phyloP scores from a whole-genome alignment of 306 rosid genomes.

The Casuarina cunninghamiana region DNA sequence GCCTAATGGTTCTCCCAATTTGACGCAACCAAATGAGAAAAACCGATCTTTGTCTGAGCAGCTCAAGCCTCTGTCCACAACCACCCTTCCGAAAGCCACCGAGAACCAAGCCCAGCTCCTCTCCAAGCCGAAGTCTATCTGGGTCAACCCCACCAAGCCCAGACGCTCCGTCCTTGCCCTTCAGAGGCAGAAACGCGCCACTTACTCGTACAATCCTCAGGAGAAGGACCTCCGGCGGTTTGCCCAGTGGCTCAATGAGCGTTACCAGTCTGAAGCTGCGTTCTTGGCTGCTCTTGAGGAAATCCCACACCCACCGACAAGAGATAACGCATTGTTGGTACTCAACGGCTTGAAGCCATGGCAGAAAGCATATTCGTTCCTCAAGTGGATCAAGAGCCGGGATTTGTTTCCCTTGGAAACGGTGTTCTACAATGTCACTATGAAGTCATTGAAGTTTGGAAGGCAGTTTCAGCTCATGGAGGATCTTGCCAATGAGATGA shows the following conservation, averaged over 20 bases:
- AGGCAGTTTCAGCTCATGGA: constrained; percentile 80
- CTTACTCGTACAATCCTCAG: constrained; percentile 58
- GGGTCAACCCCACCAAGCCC: constrained; percentile 88
- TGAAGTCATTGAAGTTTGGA: constrained; percentile 92
- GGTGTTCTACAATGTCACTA: constrained; percentile 88
- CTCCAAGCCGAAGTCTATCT: constrained; percentile 75
- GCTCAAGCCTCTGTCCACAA: constrained; percentile 59
- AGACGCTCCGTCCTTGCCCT: constrained; percentile 65
- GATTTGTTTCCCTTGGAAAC: constrained; percentile 77
- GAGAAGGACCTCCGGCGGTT: constrained; percentile 55
- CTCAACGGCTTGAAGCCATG: constrained; percentile 87
- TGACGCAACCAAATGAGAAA: constrained; percentile 33
- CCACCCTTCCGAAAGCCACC: constrained; percentile 49
- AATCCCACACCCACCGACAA: constrained; percentile 58
- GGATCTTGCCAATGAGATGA: constrained; percentile 87
- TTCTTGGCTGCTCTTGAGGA: constrained; percentile 57
- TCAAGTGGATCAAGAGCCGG: constrained; percentile 76
- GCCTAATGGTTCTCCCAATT: constrained; percentile 37
- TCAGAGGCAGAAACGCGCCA: constrained; percentile 64
- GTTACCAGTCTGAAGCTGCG: constrained; percentile 42
- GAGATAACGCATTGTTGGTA: constrained; percentile 72
- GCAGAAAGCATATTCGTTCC: constrained; percentile 67
- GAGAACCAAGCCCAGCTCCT: constrained; percentile 38
- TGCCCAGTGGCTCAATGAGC: constrained; percentile 60
- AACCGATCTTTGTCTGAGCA: constrained; percentile 77